Evolutionary conservation across 2,329 filamentous ascomycete species (phyloP), one percentile per base, ranked within the genome.

Genomic region (Epicoccum nigrum): DNA sequence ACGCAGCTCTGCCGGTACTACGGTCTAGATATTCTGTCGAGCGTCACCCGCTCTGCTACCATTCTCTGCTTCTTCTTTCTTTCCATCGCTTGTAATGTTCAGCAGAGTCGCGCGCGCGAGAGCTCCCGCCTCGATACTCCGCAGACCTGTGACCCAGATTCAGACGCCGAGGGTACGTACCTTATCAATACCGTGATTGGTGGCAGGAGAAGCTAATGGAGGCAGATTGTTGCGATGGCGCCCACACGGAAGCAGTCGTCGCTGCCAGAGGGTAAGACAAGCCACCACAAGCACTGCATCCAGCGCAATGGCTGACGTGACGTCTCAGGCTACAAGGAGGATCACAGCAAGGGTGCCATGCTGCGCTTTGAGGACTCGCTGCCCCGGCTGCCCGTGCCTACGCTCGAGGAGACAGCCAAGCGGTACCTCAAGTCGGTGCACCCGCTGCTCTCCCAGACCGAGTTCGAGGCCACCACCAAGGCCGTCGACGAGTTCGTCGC

Each of bases 401-500:
- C 88, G 1, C 87, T 95, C 62, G 86, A 93, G 70, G 90, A 94
- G 78, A 94, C 90, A 6, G 84, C 89, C 30, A 82, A 84, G 57
- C 86, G 89, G 58, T 95, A 95, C 74, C 80, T 94, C 65, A 92
- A 91, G 77, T 86, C 86, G 30, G 81, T 95, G 41, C 86, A 89
- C 70, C 88, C 90, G 17, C 79, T 95, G 28, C 82, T 93, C 54
- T 86, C 83, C 33, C 74, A 82, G 30, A 74, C 77, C 63, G 90
- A 94, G 74, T 86, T 86, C 64, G 85, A 87, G 64, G 77, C 79
- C 52, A 92, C 88, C 70, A 88, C 89, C 72, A 88, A 89, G 69
- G 92, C 90, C 25, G 92, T 99, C 28, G 82, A 90, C 55, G 90
- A 92, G 6, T 97, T 99, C 75, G 79, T 96, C 62, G 86, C 87